Base-by-base conservation (phyloP, 2,329 filamentous ascomycete genomes). In the Penicillium corylophilum region DNA sequence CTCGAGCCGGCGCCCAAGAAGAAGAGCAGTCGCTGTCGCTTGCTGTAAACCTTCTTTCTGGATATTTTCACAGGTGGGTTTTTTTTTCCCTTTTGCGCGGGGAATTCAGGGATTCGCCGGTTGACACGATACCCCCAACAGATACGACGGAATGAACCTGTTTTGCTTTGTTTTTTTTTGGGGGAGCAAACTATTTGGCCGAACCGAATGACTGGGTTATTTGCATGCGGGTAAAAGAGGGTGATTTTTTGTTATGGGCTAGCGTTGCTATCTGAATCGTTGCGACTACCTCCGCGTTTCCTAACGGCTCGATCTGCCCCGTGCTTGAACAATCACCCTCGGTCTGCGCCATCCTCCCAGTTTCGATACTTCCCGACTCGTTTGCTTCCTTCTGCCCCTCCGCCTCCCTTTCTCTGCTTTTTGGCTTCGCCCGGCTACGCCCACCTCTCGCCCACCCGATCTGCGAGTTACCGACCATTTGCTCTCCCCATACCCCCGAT, bases 1-100 rank as follows among this genome's bases (percentile, higher is more conserved):
- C 80, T 97, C 59, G 93, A 97, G 75, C 93, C 93, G 39, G 81
- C 85, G 54, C 85, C 86, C 48, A 94, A 93, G 82, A 91, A 90
- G 79, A 87, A 83, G 75, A 80, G 82, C 73, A 87, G 82, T 72
- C 56, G 59, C 38, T 92, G 88, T 74, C 77, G 84, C 60, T 74
- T 92, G 71, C 81, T 91, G 70, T 92, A 77, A 77, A 46, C 46
- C 38, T 23, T 46, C 42, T 39, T 45, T 42, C 28, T 50, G 44
- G 33, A 49, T 40, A 28, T 47, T 50, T 54, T 50, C 46, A 57
- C 52, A 55, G 57, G 56, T 59, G 50, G 43, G 55, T 57, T 50
- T 39, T 28, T 20, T 1, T 10, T n/a, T n/a, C n/a, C 24, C 22
- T 13, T 3, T n/a, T 26, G 29, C 26, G 6, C 16, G 33, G 16